These are phyloP conservation scores for Chalciporus sp. DNA, from an alignment of 1,284 basidiomycete genomes.

Conservation along the genomic window DNA sequence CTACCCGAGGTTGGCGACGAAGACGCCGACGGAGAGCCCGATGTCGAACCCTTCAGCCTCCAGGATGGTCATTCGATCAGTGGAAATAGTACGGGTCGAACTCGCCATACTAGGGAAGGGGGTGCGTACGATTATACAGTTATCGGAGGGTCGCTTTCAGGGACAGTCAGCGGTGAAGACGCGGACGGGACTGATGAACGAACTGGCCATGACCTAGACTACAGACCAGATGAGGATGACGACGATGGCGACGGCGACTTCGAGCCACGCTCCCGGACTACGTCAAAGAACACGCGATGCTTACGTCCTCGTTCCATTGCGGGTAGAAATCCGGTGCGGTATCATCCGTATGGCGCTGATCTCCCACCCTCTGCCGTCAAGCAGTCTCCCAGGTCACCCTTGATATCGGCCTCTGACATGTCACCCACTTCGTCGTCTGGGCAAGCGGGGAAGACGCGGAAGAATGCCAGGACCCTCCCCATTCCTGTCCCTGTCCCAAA, in stretches of 20 bases:
- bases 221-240: conserved; percentile 31
- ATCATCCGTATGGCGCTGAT: conserved; percentile 34
- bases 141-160: conserved; percentile 26
- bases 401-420: conserved; percentile 31
- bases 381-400: conserved; percentile 33
- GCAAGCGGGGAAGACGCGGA: conserved; percentile 36
- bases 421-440: conserved; percentile 25
- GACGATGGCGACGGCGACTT: conserved; percentile 38
- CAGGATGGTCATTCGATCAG: conserved; percentile 15
- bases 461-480: conserved; percentile 44
- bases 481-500: conserved; percentile 71
- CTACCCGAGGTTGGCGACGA: conserved; percentile 34
- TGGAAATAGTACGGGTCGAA: conserved; percentile 35
- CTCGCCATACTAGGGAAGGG: conserved; percentile 6
- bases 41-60: conserved; percentile 32
- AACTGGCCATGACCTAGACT: conserved; percentile 23
- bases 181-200: conserved; percentile 27
- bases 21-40: conserved; percentile 38
- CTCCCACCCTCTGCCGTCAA: conserved; percentile 36
- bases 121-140: conserved; percentile 27
- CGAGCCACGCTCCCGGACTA: conserved; percentile 31
- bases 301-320: conserved; percentile 39
- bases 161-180: conserved; percentile 31
- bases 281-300: conserved; percentile 41
- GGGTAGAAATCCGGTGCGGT: conserved; percentile 36